Percentiles rank a stretch among this genome's conserved stretches.
These are phyloP conservation scores for Cercospora sojina DNA, from an alignment of 2,329 filamentous ascomycete genomes.

Conservation along the genomic window DNA sequence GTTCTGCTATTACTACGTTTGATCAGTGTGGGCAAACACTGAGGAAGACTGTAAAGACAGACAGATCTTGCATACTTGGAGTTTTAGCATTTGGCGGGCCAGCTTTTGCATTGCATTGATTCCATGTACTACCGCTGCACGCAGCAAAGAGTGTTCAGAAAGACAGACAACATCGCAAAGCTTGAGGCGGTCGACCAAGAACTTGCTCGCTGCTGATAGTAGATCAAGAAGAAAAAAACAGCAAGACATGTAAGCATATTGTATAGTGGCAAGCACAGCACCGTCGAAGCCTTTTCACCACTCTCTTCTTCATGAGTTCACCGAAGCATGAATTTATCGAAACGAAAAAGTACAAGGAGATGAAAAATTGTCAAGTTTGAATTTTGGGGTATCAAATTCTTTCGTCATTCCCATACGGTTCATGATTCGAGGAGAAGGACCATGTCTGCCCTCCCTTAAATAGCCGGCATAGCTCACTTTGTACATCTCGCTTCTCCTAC, in stretches of 20 bases:
- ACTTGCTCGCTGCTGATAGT: not conserved
- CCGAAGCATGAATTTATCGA: not conserved
- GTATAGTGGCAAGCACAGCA: too few relatives aligned
- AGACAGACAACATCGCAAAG: not conserved
- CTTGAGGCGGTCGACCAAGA: not conserved
- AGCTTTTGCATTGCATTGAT: not conserved
- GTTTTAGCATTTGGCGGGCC: not conserved
- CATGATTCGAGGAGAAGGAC: not conserved
- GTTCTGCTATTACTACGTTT: constrained; percentile 26
- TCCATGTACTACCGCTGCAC: not conserved
- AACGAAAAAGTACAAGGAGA: not conserved
- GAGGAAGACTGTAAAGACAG: not conserved
- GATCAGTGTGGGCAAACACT: not conserved
- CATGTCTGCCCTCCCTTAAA: not conserved
- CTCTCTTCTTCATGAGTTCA: too few relatives aligned
- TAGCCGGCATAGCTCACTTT: not conserved
- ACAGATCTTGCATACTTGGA: not conserved
- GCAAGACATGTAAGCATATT: too few relatives aligned
- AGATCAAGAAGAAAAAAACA: not conserved
- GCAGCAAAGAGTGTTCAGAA: not conserved
- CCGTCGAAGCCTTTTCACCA: too few relatives aligned
- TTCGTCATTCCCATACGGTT: not conserved
- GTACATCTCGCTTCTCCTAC: not conserved
- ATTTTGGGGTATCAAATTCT: not conserved
- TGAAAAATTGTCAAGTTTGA: not conserved